A percentile compares a stretch with the other conserved stretches of the same genome.
Conservation (phyloP, 169 alveolate species). For the Theileria annulata region DNA sequence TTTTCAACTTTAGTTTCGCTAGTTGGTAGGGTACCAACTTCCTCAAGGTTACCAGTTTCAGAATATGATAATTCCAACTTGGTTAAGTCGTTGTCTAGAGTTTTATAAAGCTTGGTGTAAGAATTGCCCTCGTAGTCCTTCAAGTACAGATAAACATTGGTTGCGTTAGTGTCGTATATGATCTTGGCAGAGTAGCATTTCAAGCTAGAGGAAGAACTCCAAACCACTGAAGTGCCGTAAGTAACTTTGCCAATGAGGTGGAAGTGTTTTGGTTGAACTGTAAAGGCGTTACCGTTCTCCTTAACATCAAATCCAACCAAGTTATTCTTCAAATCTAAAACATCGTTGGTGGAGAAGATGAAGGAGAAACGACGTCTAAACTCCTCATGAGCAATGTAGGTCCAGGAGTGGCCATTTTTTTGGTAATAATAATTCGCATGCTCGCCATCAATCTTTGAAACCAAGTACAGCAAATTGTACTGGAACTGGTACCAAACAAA, state of each 20-base stretch:
- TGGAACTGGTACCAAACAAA: background rate
- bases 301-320: background rate
- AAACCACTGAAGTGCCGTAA: background rate
- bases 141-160: background rate
- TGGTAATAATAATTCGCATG: background rate
- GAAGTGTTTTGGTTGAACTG: background rate
- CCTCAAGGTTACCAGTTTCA: background rate
- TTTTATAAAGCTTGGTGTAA: background rate
- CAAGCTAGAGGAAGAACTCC: background rate
- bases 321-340: background rate
- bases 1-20: background rate
- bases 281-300: conserved; percentile 14
- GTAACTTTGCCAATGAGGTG: background rate
- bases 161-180: background rate
- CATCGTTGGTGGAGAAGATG: conserved; percentile 3
- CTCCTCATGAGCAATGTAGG: background rate
- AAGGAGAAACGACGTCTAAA: background rate
- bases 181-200: conserved; percentile 5
- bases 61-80: background rate
- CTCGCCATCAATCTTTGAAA: background rate
- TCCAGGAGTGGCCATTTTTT: conserved; percentile 15
- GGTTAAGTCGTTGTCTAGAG: background rate
- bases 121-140: background rate
- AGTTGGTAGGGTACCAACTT: background rate
- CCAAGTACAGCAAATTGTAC: conserved; percentile 4